These are phyloP conservation scores for Beta macrorhiza DNA, from an alignment of 179 eudicot genomes.

Conservation along the genomic window DNA sequence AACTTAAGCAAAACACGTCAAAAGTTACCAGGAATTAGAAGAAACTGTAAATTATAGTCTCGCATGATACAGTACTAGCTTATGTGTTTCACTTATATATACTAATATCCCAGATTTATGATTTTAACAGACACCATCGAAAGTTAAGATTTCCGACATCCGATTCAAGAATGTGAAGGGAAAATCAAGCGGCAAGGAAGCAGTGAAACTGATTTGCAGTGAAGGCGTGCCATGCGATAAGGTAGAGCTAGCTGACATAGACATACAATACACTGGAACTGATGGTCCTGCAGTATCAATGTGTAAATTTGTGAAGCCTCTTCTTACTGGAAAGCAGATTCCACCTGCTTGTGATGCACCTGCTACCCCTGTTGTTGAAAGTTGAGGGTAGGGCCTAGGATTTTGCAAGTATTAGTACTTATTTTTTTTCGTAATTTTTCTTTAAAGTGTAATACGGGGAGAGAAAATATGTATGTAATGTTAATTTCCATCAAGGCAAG, in stretches of 20 bases:
- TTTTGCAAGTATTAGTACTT: too few relatives aligned
- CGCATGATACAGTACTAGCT: too few relatives aligned
- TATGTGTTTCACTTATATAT: too few relatives aligned
- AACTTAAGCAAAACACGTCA: too few relatives aligned
- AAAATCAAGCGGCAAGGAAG: slow-evolving; percentile 23
- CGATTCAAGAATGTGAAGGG: slow-evolving; percentile 36
- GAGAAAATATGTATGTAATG: too few relatives aligned
- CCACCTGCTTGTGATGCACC: slow-evolving; percentile 32
- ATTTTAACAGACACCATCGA: slow-evolving; percentile 27
- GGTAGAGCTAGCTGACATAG: slow-evolving; percentile 31
- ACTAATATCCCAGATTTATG: too few relatives aligned
- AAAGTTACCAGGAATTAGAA: too few relatives aligned
- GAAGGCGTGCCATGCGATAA: slow-evolving; percentile 26
- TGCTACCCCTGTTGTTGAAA: slow-evolving; percentile 23
- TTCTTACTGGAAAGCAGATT: slow-evolving; percentile 20
- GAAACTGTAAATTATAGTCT: too few relatives aligned
- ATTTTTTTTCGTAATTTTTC: too few relatives aligned
- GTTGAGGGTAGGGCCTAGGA: not conserved
- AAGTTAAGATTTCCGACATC: slow-evolving; percentile 32
- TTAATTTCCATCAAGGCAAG: too few relatives aligned
- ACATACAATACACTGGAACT: slow-evolving; percentile 25
- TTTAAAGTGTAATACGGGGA: too few relatives aligned
- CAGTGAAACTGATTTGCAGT: slow-evolving; percentile 37
- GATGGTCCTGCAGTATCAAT: slow-evolving; percentile 30
- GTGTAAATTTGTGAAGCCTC: slow-evolving; percentile 36